phyloP scores from a whole-genome alignment of 2,329 filamentous ascomycete genomes.

The Apiospora phragmitis region DNA sequence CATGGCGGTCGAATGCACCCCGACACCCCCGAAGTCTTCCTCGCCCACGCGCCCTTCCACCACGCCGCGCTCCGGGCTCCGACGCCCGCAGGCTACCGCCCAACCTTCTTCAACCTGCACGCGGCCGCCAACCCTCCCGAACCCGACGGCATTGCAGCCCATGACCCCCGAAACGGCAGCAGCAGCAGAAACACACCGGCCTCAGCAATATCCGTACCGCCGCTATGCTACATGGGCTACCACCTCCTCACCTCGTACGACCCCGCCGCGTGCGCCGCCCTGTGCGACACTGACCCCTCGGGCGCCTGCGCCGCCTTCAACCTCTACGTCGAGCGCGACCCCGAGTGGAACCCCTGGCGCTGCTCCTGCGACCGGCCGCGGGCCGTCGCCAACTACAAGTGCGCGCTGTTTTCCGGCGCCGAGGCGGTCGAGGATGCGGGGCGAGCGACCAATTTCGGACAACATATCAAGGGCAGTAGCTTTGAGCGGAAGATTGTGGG shows the following conservation, averaged over 20 bases:
- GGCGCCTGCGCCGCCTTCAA: background rate
- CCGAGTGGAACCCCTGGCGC: background rate
- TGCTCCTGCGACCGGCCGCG: background rate
- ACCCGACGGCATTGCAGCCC: no score
- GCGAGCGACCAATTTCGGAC: background rate
- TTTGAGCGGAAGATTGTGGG: background rate
- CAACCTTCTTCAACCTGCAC: background rate
- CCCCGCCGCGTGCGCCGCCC: background rate
- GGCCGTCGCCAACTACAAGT: background rate
- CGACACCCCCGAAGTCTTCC: constrained; percentile 9
- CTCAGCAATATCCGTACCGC: background rate
- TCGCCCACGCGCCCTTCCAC: background rate
- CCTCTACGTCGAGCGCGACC: background rate
- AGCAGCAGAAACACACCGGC: background rate
- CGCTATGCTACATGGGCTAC: background rate
- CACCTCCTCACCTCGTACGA: background rate
- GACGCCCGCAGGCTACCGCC: background rate
- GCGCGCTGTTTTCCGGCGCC: background rate
- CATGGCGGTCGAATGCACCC: background rate
- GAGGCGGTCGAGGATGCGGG: background rate
- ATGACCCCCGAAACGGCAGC: no score
- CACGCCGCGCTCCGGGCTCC: background rate
- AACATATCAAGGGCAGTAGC: background rate
- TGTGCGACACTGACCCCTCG: background rate
- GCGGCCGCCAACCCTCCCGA: background rate